A percentile compares a stretch with the other conserved stretches of the same genome.
phyloP scores from a whole-genome alignment of 495 filamentous ascomycete genomes.

The Penicillium crystallinum region DNA sequence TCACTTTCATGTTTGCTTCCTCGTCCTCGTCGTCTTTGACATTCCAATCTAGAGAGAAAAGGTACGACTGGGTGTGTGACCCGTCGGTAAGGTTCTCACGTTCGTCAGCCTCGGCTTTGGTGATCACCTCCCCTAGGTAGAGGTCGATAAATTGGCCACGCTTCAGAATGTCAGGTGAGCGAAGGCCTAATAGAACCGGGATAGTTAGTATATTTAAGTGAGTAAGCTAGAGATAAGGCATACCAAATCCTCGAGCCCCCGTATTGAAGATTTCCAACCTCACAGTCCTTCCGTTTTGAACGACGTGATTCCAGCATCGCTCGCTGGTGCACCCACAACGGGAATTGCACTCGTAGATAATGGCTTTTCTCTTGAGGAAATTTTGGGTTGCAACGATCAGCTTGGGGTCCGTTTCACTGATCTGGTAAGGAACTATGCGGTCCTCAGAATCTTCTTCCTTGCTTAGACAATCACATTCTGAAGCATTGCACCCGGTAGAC shows the following conservation, averaged over 20 bases:
- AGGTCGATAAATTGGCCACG: slow-evolving; percentile 82
- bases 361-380: slow-evolving; percentile 30
- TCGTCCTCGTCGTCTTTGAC: slow-evolving; percentile 28
- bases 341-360: slow-evolving; percentile 79
- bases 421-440: slow-evolving; percentile 35
- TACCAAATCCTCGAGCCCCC: slow-evolving; percentile 72
- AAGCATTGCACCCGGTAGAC: slow-evolving; percentile 23
- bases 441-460: slow-evolving; percentile 34
- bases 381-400: slow-evolving; percentile 21
- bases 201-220: slow-evolving; percentile 4
- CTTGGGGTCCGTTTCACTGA: background rate
- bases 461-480: slow-evolving; percentile 33
- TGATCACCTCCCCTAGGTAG: slow-evolving; percentile 87
- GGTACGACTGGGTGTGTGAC: slow-evolving; percentile 51
- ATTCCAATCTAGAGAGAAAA: slow-evolving; percentile 84
- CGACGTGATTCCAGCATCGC: slow-evolving; percentile 72
- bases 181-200: slow-evolving; percentile 49
- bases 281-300: slow-evolving; percentile 71
- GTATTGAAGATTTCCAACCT: slow-evolving; percentile 82
- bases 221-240: slow-evolving; percentile 13
- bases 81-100: slow-evolving; percentile 52
- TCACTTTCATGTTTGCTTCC: slow-evolving; percentile 41
- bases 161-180: slow-evolving; percentile 60
- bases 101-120: slow-evolving; percentile 57
- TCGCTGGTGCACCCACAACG: slow-evolving; percentile 58